A percentile compares a stretch with the other conserved stretches of the same genome.
These are phyloP conservation scores for Gryganskiella cystojenkinii DNA, from an alignment of 192 early-diverging fungal genomes.

Conservation along the genomic window DNA sequence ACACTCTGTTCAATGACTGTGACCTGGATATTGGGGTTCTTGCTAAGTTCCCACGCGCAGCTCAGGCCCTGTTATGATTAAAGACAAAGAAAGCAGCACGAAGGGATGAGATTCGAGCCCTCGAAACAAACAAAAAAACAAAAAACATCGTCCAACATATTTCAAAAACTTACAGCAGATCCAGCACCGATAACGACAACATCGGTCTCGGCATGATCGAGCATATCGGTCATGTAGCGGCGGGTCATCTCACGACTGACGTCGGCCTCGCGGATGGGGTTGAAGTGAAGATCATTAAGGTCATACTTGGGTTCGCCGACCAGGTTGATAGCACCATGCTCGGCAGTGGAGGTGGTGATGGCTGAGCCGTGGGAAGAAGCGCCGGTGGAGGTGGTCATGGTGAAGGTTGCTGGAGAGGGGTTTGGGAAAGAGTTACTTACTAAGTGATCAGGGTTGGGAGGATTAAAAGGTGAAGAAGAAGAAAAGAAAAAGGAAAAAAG, in stretches of 20 bases:
- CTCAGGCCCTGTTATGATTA: slow-evolving; percentile 60
- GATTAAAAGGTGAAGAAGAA: slow-evolving; percentile 4
- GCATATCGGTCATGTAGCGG: slow-evolving; percentile 75
- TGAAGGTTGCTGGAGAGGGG: slow-evolving; percentile 3
- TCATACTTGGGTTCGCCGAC: slow-evolving; percentile 50
- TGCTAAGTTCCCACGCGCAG: slow-evolving; percentile 74
- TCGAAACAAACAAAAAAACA: slow-evolving; percentile 1
- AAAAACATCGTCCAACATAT: not conserved
- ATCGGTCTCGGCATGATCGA: slow-evolving; percentile 73
- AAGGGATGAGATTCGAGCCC: not conserved
- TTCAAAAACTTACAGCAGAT: slow-evolving; percentile 58
- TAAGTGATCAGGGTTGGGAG: not conserved
- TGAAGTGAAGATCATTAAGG: slow-evolving; percentile 58
- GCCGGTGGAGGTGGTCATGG: slow-evolving; percentile 29
- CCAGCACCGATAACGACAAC: slow-evolving; percentile 81
- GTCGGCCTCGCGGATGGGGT: slow-evolving; percentile 69
- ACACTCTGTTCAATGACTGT: slow-evolving; percentile 78
- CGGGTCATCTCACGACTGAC: slow-evolving; percentile 72
- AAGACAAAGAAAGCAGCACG: not conserved
- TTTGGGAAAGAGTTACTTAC: not conserved
- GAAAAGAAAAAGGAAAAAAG: not conserved
- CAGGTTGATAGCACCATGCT: slow-evolving; percentile 41
- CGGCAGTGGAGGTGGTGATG: slow-evolving; percentile 34
- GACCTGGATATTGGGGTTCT: slow-evolving; percentile 72
- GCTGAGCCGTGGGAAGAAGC: slow-evolving; percentile 14